A percentile compares a stretch with the other conserved stretches of the same genome.
Evolutionary conservation across 371 early-diverging fungal genomes (phyloP).

Genomic region (Apophysomyces elegans): DNA sequence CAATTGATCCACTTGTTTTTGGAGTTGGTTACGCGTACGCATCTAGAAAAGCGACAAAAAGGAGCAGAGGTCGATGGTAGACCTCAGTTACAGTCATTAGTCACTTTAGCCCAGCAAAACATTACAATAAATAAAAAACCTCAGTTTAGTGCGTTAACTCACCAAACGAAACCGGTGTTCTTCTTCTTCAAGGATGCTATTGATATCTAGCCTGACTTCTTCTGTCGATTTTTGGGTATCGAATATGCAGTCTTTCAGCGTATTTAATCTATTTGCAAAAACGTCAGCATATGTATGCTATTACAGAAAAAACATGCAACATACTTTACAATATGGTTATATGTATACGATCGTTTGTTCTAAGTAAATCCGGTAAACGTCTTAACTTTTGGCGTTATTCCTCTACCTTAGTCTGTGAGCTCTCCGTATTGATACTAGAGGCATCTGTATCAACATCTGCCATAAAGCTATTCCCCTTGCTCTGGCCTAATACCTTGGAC

Average conservation of each 20-base stretch:
- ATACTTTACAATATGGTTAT: conserved; percentile 55
- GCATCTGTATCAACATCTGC: conserved; percentile 18
- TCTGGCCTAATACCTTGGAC: conserved; percentile 21
- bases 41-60: conserved; percentile 18
- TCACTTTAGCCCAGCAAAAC: neutral
- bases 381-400: neutral
- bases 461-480: conserved; percentile 30
- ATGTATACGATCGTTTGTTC: conserved; percentile 57
- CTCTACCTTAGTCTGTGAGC: conserved; percentile 26
- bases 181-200: conserved; percentile 41
- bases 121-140: neutral
- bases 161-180: conserved; percentile 48
- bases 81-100: conserved; percentile 27
- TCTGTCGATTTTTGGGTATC: conserved; percentile 58
- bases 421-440: conserved; percentile 26
- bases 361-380: conserved; percentile 9
- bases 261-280: conserved; percentile 39
- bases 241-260: conserved; percentile 59
- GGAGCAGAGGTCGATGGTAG: conserved; percentile 9
- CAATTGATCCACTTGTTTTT: conserved; percentile 33
- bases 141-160: conserved; percentile 10
- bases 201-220: conserved; percentile 52
- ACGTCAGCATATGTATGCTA: neutral
- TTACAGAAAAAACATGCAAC: neutral
- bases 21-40: conserved; percentile 38